Evolutionary conservation across 352 stramenopile species (phyloP).

Genomic region (Phytophthora citricola): DNA sequence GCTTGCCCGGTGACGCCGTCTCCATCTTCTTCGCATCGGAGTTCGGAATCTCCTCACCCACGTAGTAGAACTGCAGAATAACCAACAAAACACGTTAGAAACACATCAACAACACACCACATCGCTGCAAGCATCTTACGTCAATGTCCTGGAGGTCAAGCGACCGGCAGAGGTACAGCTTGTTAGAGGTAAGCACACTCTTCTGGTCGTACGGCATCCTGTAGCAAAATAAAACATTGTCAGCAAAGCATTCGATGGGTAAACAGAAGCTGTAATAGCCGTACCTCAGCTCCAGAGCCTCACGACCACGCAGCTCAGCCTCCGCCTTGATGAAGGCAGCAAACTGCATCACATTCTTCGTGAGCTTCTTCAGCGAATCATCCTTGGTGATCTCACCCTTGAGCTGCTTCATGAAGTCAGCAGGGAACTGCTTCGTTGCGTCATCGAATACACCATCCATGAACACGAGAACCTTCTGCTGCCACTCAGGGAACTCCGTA

Average conservation of each 20-base stretch:
- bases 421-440: conserved; percentile 70
- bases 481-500: conserved; percentile 85
- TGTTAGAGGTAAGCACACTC: conserved; percentile 92
- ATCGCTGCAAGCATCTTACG: conserved; percentile 31
- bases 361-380: conserved; percentile 88
- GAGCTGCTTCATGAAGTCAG: conserved; percentile 89
- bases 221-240: conserved; percentile 16
- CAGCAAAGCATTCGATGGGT: conserved; percentile 13
- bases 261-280: conserved; percentile 11
- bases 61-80: conserved; percentile 74
- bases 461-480: conserved; percentile 87
- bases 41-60: conserved; percentile 73
- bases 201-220: conserved; percentile 97
- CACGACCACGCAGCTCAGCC: conserved; percentile 90
- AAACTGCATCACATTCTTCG: conserved; percentile 98
- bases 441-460: conserved; percentile 76
- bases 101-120: conserved; percentile 1
- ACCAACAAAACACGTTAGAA: conserved; percentile 12
- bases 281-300: conserved; percentile 93
- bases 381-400: conserved; percentile 79
- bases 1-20: conserved; percentile 82
- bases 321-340: conserved; percentile 96
- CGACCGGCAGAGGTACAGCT: conserved; percentile 90
- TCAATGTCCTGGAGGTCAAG: conserved; percentile 91
- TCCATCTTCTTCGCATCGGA: conserved; percentile 88